Evolutionary conservation across 352 stramenopile genomes (phyloP).

Genomic region (Pythium aristosporum): DNA sequence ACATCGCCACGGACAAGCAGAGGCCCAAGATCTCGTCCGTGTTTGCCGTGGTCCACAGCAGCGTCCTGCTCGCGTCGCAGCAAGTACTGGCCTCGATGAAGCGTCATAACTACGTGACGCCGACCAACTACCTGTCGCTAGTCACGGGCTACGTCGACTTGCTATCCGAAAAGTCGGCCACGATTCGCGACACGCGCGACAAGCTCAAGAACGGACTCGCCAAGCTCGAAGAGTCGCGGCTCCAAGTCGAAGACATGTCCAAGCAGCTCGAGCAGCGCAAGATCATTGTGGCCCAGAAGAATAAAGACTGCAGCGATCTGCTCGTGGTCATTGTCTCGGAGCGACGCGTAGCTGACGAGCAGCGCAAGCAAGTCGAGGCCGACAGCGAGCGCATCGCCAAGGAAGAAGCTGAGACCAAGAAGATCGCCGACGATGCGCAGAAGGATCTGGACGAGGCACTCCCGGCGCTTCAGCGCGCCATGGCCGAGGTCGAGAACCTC

Average conservation of each 20-base stretch:
- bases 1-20: conserved; percentile 66
- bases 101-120: conserved; percentile 93
- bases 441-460: conserved; percentile 94
- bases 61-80: conserved; percentile 75
- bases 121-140: conserved; percentile 92
- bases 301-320: conserved; percentile 95
- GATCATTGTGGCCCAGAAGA: conserved; percentile 87
- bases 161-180: conserved; percentile 67
- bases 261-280: conserved; percentile 89
- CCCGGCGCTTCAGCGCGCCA: conserved; percentile 90
- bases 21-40: conserved; percentile 83
- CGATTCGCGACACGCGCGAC: conserved; percentile 73
- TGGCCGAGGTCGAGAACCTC: conserved; percentile 94
- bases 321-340: conserved; percentile 94
- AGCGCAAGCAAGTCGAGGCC: conserved; percentile 92
- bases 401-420: conserved; percentile 92
- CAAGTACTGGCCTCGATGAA: conserved; percentile 90
- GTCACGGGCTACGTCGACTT: conserved; percentile 91
- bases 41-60: conserved; percentile 90
- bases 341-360: conserved; percentile 92
- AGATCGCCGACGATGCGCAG: conserved; percentile 94
- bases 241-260: conserved; percentile 86
- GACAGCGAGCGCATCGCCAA: conserved; percentile 90
- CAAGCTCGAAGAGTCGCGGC: conserved; percentile 78
- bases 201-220: conserved; percentile 83